Evolutionary conservation across 768 basidiomycete species (phyloP), one percentile per base, ranked within the genome.

Genomic region (Phaeotremella fagi): DNA sequence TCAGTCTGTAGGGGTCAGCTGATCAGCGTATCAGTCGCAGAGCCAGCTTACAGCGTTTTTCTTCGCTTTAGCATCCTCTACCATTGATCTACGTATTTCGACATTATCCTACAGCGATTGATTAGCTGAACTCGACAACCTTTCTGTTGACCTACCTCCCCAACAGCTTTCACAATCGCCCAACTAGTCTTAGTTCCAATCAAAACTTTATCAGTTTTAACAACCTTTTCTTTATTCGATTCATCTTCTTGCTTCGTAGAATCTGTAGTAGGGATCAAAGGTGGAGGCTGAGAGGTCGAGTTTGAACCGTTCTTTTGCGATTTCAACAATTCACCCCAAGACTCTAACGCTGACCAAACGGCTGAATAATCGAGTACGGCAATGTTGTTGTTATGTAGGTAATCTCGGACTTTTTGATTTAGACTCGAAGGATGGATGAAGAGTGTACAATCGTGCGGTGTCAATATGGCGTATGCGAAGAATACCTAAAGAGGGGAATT

Each of bases 381-480:
- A 3, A 92, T 82, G 11, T 78, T 60, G 33, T 59, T 78, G 2
- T 75, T 63, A 2, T 79, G 81, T n/a, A 94, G 78, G 49, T 77
- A 70, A 23, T 60, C 59, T 50, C 81, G 79, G 2, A 85, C 77
- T 23, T 79, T 77, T 22, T 79, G 76, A 14, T 77, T 75, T 25
- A 82, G 58, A 50, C 83, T 81, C 0, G 66, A 60, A 20, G 76
- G 66, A 47, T 90, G 77, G 50, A 90, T 76, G 75, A 91, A 98
- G 2, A 98, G 76, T 4, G 79, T 75, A 7, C 82, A 82, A 3
- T 78, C 78, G 46, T 75, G 57, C 79, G 77, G 33, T 54, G 74
- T 86, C 31, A 98, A 78, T 27, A 90, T 80, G 1, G 90, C 87
- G 70, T 92, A 95, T 0, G 89, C 83, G 67, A 95, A 97, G 79